Conservation (phyloP, 208 protist species). For the Trypanosoma cruzi region DNA sequence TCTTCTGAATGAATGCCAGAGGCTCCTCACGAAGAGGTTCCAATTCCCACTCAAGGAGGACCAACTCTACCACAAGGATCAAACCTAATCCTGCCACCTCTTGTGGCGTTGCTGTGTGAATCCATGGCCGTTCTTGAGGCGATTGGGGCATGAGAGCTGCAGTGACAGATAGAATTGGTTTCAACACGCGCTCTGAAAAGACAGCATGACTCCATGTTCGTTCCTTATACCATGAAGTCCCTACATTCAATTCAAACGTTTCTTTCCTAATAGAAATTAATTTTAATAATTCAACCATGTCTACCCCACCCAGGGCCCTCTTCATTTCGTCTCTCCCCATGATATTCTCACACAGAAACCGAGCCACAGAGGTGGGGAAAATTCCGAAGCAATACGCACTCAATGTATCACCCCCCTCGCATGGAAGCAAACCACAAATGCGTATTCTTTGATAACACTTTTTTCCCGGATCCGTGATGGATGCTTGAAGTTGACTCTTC, state of each 20-base stretch:
- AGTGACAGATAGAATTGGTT: slow-evolving; percentile 4
- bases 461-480: background rate
- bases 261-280: slow-evolving; percentile 15
- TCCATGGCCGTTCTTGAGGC: background rate
- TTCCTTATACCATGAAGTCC: slow-evolving; percentile 22
- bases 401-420: slow-evolving; percentile 20
- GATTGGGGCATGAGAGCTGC: background rate
- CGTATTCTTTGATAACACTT: background rate
- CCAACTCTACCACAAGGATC: slow-evolving; percentile 37
- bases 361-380: slow-evolving; percentile 4
- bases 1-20: slow-evolving; percentile 56
- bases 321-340: slow-evolving; percentile 7
- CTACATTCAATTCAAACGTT: slow-evolving; percentile 1
- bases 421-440: slow-evolving; percentile 12
- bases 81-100: slow-evolving; percentile 15
- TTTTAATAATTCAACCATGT: slow-evolving; percentile 12
- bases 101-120: background rate
- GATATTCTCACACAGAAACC: slow-evolving; percentile 16
- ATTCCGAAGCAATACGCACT: slow-evolving; percentile 22
- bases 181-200: slow-evolving; percentile 11
- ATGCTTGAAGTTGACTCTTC: slow-evolving; percentile 24
- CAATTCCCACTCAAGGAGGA: slow-evolving; percentile 44
- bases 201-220: slow-evolving; percentile 21
- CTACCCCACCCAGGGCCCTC: slow-evolving; percentile 20
- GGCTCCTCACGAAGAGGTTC: slow-evolving; percentile 43